These are phyloP conservation scores for Francoa sonchifolia DNA, from an alignment of 441 rosid genomes.

Conservation along the genomic window DNA sequence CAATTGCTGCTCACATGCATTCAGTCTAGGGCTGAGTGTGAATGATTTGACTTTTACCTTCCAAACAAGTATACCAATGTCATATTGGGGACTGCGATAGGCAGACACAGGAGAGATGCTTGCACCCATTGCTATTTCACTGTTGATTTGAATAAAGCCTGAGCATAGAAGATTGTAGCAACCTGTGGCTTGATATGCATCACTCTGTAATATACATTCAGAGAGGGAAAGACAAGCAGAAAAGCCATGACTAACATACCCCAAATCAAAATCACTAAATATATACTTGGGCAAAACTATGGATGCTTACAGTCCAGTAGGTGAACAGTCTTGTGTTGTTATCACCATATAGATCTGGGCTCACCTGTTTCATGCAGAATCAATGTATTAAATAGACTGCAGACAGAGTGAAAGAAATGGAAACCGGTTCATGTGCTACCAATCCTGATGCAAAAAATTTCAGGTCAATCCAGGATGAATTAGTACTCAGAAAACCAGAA, in stretches of 20 bases:
- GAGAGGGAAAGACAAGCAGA: conserved; percentile 1
- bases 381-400: too few relatives aligned
- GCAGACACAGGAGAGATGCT: conserved; percentile 94
- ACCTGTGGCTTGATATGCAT: conserved; percentile 97
- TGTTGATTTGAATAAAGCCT: conserved; percentile 85
- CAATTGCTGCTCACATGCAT: conserved; percentile 16
- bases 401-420: too few relatives aligned
- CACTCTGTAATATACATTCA: conserved; percentile 44
- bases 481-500: conserved; percentile 7
- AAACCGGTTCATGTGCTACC: background rate
- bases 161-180: conserved; percentile 96
- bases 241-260: background rate
- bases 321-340: conserved; percentile 98
- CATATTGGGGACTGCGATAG: conserved; percentile 74
- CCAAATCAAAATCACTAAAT: background rate
- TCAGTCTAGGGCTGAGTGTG: background rate
- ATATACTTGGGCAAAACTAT: background rate
- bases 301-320: conserved; percentile 87
- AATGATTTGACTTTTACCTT: conserved; percentile 42
- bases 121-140: conserved; percentile 94
- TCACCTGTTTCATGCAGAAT: conserved; percentile 77
- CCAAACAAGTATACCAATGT: conserved; percentile 88
- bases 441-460: conserved; percentile 5
- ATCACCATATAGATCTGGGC: conserved; percentile 97
- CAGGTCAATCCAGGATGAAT: background rate